Evolutionary conservation across 345 rosid genomes (phyloP).

Genomic region (Populus pruinosa): DNA sequence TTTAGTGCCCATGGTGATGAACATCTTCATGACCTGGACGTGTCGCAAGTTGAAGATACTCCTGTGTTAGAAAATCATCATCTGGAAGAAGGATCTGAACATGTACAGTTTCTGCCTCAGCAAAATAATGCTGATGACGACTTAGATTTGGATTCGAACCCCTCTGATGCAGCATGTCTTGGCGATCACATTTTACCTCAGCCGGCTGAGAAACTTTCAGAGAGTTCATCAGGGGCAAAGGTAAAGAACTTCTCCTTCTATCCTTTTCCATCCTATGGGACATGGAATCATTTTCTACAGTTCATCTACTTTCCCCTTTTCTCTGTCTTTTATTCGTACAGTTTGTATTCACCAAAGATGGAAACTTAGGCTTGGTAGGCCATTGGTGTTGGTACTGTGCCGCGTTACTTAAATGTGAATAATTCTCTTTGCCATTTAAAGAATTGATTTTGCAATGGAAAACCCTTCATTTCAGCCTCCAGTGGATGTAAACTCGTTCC

Average conservation of each 20-base stretch:
- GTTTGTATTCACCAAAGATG: not conserved
- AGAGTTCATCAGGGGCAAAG: constrained; percentile 20
- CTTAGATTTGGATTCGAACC: constrained; percentile 13
- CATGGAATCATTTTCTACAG: not conserved
- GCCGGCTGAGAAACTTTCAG: constrained; percentile 20
- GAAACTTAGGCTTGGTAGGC: not conserved
- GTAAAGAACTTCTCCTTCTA: constrained; percentile 23
- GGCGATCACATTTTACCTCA: constrained; percentile 19
- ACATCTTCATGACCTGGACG: constrained; percentile 22
- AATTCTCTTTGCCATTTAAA: constrained; percentile 9
- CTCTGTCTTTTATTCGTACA: not conserved
- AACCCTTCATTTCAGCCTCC: constrained; percentile 26
- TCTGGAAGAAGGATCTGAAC: constrained; percentile 9
- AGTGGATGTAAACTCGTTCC: constrained; percentile 14
- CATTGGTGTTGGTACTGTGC: not conserved
- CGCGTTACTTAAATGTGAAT: not conserved
- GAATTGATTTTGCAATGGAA: constrained; percentile 11
- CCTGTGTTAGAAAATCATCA: constrained; percentile 27
- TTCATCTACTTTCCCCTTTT: not conserved
- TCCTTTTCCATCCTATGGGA: not conserved
- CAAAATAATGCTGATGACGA: constrained; percentile 10
- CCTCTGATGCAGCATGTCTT: constrained; percentile 7
- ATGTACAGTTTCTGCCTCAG: constrained; percentile 8
- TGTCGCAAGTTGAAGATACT: constrained; percentile 49
- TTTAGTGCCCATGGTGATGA: constrained; percentile 16